Evolutionary conservation across 768 basidiomycete species (phyloP).

Genomic region (Rhodotorula paludigena): DNA sequence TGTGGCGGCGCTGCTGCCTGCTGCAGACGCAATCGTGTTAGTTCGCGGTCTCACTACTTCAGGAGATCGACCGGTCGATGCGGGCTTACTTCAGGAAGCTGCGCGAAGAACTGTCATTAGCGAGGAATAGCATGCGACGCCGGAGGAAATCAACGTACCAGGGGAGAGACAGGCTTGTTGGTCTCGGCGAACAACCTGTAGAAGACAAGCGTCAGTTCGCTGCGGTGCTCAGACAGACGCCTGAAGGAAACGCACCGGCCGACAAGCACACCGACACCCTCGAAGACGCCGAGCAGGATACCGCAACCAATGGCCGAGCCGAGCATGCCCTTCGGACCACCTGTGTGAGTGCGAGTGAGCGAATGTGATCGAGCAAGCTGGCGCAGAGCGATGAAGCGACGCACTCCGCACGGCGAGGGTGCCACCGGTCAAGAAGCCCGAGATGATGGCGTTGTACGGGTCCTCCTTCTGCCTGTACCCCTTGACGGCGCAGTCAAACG

Average conservation of each 20-base stretch:
- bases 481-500: constrained; percentile 97
- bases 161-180: constrained; percentile 37
- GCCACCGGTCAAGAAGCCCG: constrained; percentile 97
- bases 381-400: too few species aligned
- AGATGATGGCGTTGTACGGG: constrained; percentile 95
- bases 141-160: background rate
- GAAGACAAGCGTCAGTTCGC: too few species aligned
- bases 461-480: constrained; percentile 45
- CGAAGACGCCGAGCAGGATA: constrained; percentile 87
- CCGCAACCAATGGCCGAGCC: constrained; percentile 94
- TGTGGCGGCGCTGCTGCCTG: constrained; percentile 22
- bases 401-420: constrained; percentile 87
- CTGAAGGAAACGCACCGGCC: constrained; percentile 53
- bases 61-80: too few species aligned
- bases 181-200: constrained; percentile 36
- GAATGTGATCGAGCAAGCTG: too few species aligned
- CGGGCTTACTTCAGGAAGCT: constrained; percentile 21
- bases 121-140: rapidly evolving
- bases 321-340: constrained; percentile 84
- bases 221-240: background rate
- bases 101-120: background rate
- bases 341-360: too few species aligned
- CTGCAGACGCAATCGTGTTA: background rate
- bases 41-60: too few species aligned
- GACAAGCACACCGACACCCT: constrained; percentile 89